Base-by-base conservation (phyloP, 139 green algal species). In the Microglena sp. region DNA sequence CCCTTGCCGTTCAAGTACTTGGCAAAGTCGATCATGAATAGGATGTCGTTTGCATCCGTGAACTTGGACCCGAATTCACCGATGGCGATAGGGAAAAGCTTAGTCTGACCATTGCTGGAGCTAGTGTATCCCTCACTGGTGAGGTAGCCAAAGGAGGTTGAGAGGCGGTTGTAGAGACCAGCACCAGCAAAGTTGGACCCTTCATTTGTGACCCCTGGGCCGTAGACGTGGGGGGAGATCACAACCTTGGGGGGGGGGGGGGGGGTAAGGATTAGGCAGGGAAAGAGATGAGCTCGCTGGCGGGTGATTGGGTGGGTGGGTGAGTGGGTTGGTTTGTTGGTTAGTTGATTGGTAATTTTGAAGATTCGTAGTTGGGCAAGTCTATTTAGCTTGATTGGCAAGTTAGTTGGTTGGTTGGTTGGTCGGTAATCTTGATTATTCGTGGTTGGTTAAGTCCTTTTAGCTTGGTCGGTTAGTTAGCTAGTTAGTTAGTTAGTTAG, bases 51-150 rank as follows among this genome's bases (percentile, higher is more conserved):
- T 11, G 54, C 22, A 28, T 66, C 4, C 27, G 28, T n/a, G 30
- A 80, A 72, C 22, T 59, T 62, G 50, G 68, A 72, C 55, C 73
- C 74, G 50, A 71, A 46, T 62, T 84, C 77, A 7, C 73, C 77
- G 5, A 79, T 63, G 32, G 59, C 70, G 0, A 84, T 60, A 1
- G 77, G 73, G 60, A 84, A 84, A 1, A 40, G 62, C 63, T 76
- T 67, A 34, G 50, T 71, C 7, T 68, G 45, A 2, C 56, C 43
- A 27, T 62, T 58, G 36, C 34, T n/a, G n/a, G n/a, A n/a, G n/a
- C n/a, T 33, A 7, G 60, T 67, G 33, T 55, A 55, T 21, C 34
- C 35, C 60, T 55, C 33, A 15, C 70, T 73, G 44, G 72, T 73
- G 34, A 77, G 57, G 58, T 71, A 74, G 2, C 66, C 72, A 72